Conservation (phyloP, 129 eudicot species). For the Flaveria robusta region DNA sequence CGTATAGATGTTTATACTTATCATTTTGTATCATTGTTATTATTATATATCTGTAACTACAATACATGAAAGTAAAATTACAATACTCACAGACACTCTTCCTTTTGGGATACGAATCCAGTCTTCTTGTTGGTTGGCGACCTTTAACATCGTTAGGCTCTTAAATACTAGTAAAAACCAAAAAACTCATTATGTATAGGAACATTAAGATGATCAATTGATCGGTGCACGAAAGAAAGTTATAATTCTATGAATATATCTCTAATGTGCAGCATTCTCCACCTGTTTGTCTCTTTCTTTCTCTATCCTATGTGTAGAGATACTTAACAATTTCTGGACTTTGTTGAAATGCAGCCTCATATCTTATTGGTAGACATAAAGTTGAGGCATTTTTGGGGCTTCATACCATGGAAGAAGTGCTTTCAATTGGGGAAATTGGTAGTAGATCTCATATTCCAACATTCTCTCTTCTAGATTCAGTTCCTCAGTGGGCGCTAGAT, state of each 20-base stretch:
- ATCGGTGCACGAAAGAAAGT: too few relatives aligned
- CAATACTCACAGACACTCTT: too few relatives aligned
- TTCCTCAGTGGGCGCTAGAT: conserved; percentile 43
- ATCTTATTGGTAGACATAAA: conserved; percentile 34
- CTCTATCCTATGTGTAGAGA: conserved; percentile 10
- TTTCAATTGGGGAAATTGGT: conserved; percentile 41
- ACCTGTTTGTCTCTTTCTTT: background rate
- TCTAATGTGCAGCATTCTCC: background rate
- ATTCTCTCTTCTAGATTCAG: conserved; percentile 45
- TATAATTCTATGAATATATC: background rate
- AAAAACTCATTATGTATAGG: background rate
- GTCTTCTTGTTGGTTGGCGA: background rate
- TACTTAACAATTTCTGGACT: conserved; percentile 9
- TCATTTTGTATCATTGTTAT: too few relatives aligned
- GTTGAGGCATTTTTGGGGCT: conserved; percentile 58
- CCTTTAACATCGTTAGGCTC: background rate
- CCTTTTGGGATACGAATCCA: background rate
- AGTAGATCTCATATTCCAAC: conserved; percentile 38
- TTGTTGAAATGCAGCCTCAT: conserved; percentile 48
- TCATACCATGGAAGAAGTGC: conserved; percentile 47
- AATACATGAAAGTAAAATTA: too few relatives aligned
- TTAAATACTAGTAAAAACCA: background rate
- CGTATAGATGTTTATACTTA: too few relatives aligned
- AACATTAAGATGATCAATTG: conserved; percentile 1
- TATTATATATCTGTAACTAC: too few relatives aligned